Conservation (phyloP, 176 grass and related monocot species). For the Aegilops tauschii region DNA sequence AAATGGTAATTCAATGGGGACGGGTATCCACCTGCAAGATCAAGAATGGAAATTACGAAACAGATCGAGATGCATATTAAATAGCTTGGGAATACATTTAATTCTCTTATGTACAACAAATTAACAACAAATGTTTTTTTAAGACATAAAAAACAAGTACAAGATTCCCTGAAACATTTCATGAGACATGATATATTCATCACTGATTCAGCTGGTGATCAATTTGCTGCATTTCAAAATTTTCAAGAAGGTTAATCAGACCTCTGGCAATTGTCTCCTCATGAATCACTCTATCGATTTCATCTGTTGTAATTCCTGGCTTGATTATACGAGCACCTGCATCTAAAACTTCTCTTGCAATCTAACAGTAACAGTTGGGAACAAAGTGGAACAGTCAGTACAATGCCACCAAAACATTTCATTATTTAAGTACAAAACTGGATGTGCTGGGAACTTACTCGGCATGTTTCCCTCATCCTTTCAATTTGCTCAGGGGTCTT, state of each 20-base stretch:
- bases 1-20: conserved; percentile 97
- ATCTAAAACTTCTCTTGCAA: conserved; percentile 96
- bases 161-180: background rate
- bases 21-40: conserved; percentile 87
- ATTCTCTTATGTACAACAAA: background rate
- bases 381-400: background rate
- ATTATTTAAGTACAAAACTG: background rate
- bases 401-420: conserved; percentile 1
- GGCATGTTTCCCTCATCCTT: conserved; percentile 96
- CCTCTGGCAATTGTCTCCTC: conserved; percentile 87
- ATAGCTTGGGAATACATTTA: conserved; percentile 2
- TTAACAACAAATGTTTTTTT: background rate
- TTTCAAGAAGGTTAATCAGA: conserved; percentile 30
- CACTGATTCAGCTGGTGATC: background rate
- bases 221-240: conserved; percentile 12
- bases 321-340: conserved; percentile 79
- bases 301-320: conserved; percentile 96
- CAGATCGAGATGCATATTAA: conserved; percentile 12
- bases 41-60: conserved; percentile 24
- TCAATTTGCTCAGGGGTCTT: conserved; percentile 93
- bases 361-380: conserved; percentile 37
- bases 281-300: conserved; percentile 98
- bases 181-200: background rate
- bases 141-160: background rate
- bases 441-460: conserved; percentile 49